phyloP scores from a whole-genome alignment of 192 early-diverging fungal species.

The Pecoramyces ruminantium region DNA sequence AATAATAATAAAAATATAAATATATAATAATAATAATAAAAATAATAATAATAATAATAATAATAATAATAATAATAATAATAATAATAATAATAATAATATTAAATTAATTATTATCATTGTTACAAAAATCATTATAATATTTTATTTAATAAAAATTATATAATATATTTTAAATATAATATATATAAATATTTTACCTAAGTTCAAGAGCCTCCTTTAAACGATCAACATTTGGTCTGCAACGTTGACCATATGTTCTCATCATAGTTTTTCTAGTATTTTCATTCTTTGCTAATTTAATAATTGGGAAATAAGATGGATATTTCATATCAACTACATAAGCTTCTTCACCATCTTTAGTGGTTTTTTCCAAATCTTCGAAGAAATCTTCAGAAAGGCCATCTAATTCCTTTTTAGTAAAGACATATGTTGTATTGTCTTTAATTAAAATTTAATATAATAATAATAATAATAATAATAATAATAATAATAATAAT shows the following conservation, averaged over 20 bases:
- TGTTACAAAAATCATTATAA: too few relatives aligned
- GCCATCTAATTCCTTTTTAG: slow-evolving; percentile 47
- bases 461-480: too few relatives aligned
- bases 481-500: too few relatives aligned
- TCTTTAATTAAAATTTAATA: too few relatives aligned
- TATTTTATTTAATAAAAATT: too few relatives aligned
- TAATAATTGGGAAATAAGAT: slow-evolving; percentile 1
- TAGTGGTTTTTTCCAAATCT: slow-evolving; percentile 27
- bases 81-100: too few relatives aligned
- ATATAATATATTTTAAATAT: too few relatives aligned
- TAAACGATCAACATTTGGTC: slow-evolving; percentile 37
- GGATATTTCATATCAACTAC: slow-evolving; percentile 61
- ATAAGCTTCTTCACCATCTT: slow-evolving; percentile 43
- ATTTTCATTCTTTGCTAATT: slow-evolving; percentile 5
- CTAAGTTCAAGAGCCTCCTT: slow-evolving; percentile 23
- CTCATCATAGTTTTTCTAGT: slow-evolving; percentile 22
- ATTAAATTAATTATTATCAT: too few relatives aligned
- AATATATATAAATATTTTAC: slow-evolving; percentile 5
- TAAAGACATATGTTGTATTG: slow-evolving; percentile 5
- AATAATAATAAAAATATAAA: too few relatives aligned
- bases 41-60: too few relatives aligned
- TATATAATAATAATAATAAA: too few relatives aligned
- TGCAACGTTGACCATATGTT: slow-evolving; percentile 35
- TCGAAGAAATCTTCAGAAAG: slow-evolving; percentile 55
- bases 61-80: too few relatives aligned